Conservation (phyloP, 371 early-diverging fungal species). For the Rhizopus microsporus region DNA sequence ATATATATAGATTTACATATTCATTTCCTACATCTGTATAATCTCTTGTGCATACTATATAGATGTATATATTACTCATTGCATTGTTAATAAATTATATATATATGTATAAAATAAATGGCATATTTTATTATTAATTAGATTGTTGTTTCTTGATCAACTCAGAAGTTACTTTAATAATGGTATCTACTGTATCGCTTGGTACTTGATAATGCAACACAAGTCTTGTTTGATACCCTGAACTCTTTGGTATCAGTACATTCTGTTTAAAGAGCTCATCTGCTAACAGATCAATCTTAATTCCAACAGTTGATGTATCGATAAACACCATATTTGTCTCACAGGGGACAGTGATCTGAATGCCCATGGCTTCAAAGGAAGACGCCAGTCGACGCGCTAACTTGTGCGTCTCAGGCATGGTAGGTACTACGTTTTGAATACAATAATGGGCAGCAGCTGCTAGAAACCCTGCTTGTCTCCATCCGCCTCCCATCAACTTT, state of each 20-base stretch:
- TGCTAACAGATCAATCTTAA: slow-evolving; percentile 51
- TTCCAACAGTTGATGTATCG: slow-evolving; percentile 46
- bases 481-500: slow-evolving; percentile 89
- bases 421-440: slow-evolving; percentile 63
- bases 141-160: slow-evolving; percentile 8
- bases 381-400: slow-evolving; percentile 62
- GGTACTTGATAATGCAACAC: slow-evolving; percentile 78
- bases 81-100: too few relatives aligned
- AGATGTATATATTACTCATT: too few relatives aligned
- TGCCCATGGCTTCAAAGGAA: slow-evolving; percentile 58
- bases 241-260: slow-evolving; percentile 53
- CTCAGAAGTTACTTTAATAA: slow-evolving; percentile 29
- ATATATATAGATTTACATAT: too few relatives aligned
- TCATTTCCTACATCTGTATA: too few relatives aligned
- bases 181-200: slow-evolving; percentile 51
- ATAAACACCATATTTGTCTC: slow-evolving; percentile 91
- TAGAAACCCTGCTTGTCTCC: slow-evolving; percentile 84
- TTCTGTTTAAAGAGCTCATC: slow-evolving; percentile 45
- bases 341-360: slow-evolving; percentile 58
- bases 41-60: too few relatives aligned
- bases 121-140: too few relatives aligned
- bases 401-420: slow-evolving; percentile 64
- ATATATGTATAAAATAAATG: too few relatives aligned
- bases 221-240: slow-evolving; percentile 50
- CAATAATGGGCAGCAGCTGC: slow-evolving; percentile 76